A percentile compares a stretch with the other conserved stretches of the same genome.
Conservation (phyloP, 2,329 filamentous ascomycete species). For the Neoscytalidium dimidiatum region DNA sequence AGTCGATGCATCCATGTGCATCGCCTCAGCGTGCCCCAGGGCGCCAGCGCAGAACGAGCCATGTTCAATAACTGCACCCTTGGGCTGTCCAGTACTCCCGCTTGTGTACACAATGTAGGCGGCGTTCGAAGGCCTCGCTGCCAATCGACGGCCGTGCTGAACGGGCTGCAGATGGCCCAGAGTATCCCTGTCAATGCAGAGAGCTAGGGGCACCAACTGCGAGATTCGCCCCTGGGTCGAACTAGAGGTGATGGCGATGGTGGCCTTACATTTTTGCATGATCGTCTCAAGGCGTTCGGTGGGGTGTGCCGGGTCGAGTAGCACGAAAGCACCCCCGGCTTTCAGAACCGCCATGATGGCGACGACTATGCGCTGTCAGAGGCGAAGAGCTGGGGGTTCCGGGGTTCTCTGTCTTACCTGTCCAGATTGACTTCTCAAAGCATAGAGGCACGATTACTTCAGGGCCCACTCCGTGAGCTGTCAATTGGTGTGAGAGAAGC, state of each 20-base stretch:
- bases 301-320: constrained; percentile 56
- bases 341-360: constrained; percentile 75
- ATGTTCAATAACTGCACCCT: constrained; percentile 77
- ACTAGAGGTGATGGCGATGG: background rate
- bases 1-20: constrained; percentile 26
- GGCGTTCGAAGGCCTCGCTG: constrained; percentile 43
- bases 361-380: constrained; percentile 59
- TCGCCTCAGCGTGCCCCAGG: constrained; percentile 25
- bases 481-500: constrained; percentile 58
- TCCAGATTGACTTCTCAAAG: constrained; percentile 71
- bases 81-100: constrained; percentile 77
- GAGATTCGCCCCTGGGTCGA: background rate
- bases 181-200: constrained; percentile 24
- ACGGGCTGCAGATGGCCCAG: constrained; percentile 28
- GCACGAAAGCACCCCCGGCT: constrained; percentile 74
- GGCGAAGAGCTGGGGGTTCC: background rate
- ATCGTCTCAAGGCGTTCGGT: constrained; percentile 63
- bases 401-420: background rate
- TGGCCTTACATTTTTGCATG: constrained; percentile 58
- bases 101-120: constrained; percentile 84
- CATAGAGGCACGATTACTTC: constrained; percentile 69
- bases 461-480: constrained; percentile 45
- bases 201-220: background rate
- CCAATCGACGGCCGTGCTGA: background rate
- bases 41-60: constrained; percentile 32